Evolutionary conservation across 176 grass and related monocot genomes (phyloP), one percentile per base, ranked within the genome.

Genomic region (Rhipidocladum racemiflorum): DNA sequence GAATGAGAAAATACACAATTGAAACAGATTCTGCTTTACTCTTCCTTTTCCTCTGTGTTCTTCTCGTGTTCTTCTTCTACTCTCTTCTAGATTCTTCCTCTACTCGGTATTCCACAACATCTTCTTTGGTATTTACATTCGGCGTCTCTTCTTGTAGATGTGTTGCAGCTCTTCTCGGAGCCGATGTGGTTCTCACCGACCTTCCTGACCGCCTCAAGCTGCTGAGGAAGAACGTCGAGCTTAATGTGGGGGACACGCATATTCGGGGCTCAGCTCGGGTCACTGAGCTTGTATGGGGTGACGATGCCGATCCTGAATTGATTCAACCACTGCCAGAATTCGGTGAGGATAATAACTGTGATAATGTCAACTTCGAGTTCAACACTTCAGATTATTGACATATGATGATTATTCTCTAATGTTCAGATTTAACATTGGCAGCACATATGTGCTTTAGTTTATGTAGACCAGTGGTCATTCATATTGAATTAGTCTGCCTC

Each of bases 201-300:
- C 87, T 98, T 56, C 87, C 88, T 0, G 90, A 98, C 75, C 95
- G 95, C 25, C 87, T 98, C 70, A 91, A 84, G 81, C 89, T 98
- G 50, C 85, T 98, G 21, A 81, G 86, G 50, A 98, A 93, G 84
- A 95, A 95, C 54, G 87, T 95, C 7, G 43, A 82, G 56, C 74
- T 85, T 10, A 94, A 91, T 49, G 39, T 67, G 1, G 92, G 65
- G 5, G 80, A 56, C 2, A 80, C 67, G 1, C 53, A 80, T 24
- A 32, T 59, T n/a, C 42, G 56, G 9, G 87, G 94, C 30, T 92
- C 83, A 4, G 89, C 90, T 10, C 60, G 17, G 17, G 84, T 91
- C 50, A 34, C 65, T 9, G 90, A 91, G 76, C 90, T 98, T 24
- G 85, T 86, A 9, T 95, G 90, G 96, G 95, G 90, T 3, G 89